Conservation (phyloP, 2,329 filamentous ascomycete genomes). For the Pseudopyrenochaeta lycopersici region DNA sequence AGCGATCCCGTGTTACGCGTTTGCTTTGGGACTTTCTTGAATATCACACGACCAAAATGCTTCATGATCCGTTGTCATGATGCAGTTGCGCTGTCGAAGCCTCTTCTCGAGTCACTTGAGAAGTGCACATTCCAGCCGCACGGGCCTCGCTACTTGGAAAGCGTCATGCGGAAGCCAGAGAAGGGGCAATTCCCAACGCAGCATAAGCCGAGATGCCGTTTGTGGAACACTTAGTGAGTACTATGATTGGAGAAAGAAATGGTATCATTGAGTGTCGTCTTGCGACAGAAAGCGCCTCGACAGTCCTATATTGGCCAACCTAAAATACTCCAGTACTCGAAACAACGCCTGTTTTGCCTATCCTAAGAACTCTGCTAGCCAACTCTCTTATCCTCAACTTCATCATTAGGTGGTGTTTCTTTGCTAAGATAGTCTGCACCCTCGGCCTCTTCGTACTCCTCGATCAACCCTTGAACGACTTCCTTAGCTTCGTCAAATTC, state of each 20-base stretch:
- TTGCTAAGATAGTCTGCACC: conserved; percentile 88
- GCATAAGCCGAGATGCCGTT: neutral
- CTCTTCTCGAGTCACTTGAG: no score
- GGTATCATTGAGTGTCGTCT: conserved; percentile 22
- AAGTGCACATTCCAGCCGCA: no score
- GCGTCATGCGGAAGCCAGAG: no score
- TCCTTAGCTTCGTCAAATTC: conserved; percentile 96
- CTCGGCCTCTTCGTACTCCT: conserved; percentile 96
- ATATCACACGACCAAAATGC: no score
- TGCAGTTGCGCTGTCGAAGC: no score
- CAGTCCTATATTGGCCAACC: conserved; percentile 9
- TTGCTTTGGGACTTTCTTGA: no score
- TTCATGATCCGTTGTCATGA: no score
- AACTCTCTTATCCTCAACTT: conserved; percentile 43
- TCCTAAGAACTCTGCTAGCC: conserved; percentile 13
- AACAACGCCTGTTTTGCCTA: neutral
- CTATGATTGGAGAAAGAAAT: conserved; percentile 4
- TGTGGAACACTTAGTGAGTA: neutral
- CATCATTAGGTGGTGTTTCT: conserved; percentile 58
- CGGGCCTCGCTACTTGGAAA: no score
- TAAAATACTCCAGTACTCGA: conserved; percentile 16
- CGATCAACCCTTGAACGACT: conserved; percentile 89
- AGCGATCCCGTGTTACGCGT: no score
- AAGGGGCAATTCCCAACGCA: neutral
- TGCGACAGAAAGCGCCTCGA: conserved; percentile 12